Base-by-base conservation (phyloP, 257 asterid genomes). In the Lycium barbarum region DNA sequence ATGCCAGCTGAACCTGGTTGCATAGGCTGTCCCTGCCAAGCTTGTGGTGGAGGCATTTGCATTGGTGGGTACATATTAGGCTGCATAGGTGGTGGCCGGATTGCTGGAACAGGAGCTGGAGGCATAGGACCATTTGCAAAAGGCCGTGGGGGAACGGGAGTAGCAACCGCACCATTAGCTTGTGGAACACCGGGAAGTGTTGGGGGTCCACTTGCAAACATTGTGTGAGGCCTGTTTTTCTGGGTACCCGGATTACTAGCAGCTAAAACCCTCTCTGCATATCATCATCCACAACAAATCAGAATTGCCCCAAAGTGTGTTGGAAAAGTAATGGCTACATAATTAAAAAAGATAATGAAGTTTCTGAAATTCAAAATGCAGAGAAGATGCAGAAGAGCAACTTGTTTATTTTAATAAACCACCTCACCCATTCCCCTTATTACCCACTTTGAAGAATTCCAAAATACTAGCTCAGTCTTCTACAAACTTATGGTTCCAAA, bases 131-230 rank as follows among this genome's bases (percentile, higher is more conserved):
- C 98, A 51, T 91, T 95, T 11, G 90, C 87, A 87, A 95, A 95
- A 59, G 97, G 97, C 84, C 95, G 88, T 35, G 98, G 98, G 65
- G 95, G 96, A 26, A 84, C 85, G 33, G 95, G 94, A 80, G 93
- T 85, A 51, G 76, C 80, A 63, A 91, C 86, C 0, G 88, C 63
- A 33, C 93, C 95, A 49, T 92, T 95, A 40, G 94, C 90, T 87
- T 92, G 98, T 45, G 91, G 86, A 82, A 54, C 88, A 74, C 79
- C 85, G 1, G 92, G 90, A 33, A 93, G 90, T 0, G 92, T 85
- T 2, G 98, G 99, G 73, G 99, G 99, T 81, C 97, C 99, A 87
- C 97, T 95, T 2, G 99, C 98, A 87, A 96, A 96, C 96, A 96
- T 84, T 11, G 99, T 96, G 79, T 96, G 99, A 38, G 98, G 99